Base-by-base conservation (phyloP, 1,284 basidiomycete species). In the Somion occarium region DNA sequence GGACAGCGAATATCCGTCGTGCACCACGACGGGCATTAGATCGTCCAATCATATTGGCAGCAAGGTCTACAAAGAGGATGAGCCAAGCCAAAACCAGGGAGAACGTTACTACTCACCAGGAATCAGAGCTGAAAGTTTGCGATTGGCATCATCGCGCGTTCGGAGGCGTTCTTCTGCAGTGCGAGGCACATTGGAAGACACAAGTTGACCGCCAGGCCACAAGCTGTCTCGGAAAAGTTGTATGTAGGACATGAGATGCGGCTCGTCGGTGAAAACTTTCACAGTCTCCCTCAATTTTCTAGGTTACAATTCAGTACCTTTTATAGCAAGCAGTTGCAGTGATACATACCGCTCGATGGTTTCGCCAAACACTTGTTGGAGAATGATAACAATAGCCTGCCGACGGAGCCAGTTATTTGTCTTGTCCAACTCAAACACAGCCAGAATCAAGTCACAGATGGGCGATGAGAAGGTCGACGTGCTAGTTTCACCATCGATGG, bases 321-420 rank as follows among this genome's bases (percentile, higher is more conserved):
- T 23, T 48, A 46, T 13, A 48, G 30, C 19, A 37, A 19, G 15
- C 5, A 23, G 13, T 7, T 18, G n/a, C n/a, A n/a, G 4, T 41
- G 5, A 13, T 2, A 65, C 77, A 59, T 51, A 93, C 91, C 93
- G 75, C 69, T 99, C 96, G 57, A 98, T 93, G 0, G 96, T 98
- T 9, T 91, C 90, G 4, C 95, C 96, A 3, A 99, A 75, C 3
- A 98, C 84, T 64, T 98, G 95, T 67, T 98, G 96, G 44, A 98
- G 72, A 53, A 98, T 93, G 51, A 98, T 92, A 12, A 98, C 90
- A 58, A 98, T 93, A 1, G 96, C 95, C 67, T 98, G 95, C n/a
- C 93, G 78, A 47, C 95, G 77, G 26, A 98, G 73, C 96, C 96
- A 99, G 59, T 95, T 95, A 62, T 95, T 91, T 67, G 91, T 89